Percentiles rank a stretch among this genome's conserved stretches.
Conservation (phyloP, 1,284 basidiomycete species). For the Heimioporus retisporus region DNA sequence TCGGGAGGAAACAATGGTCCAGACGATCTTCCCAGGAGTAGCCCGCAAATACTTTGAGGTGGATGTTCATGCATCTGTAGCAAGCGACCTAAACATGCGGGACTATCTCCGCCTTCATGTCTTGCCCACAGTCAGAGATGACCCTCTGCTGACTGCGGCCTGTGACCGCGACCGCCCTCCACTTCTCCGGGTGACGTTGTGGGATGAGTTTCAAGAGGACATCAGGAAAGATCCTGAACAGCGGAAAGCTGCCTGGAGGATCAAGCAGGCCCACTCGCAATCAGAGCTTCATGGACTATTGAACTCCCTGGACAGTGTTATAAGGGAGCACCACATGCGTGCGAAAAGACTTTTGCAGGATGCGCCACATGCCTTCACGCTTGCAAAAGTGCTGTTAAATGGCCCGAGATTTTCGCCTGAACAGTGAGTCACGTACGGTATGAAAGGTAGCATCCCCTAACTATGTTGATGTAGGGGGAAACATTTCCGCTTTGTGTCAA, state of each 20-base stretch:
- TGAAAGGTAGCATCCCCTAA: neutral
- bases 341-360: neutral
- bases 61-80: neutral
- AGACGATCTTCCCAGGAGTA: slow-evolving; percentile 12
- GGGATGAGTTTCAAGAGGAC: slow-evolving; percentile 14
- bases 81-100: slow-evolving; percentile 5
- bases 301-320: neutral
- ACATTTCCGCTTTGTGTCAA: slow-evolving; percentile 13
- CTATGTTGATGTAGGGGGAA: neutral
- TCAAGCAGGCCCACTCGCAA: slow-evolving; percentile 7
- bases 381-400: slow-evolving; percentile 12
- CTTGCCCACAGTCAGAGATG: no score
- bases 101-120: slow-evolving; percentile 12
- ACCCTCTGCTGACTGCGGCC: neutral
- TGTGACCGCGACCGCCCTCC: slow-evolving; percentile 7
- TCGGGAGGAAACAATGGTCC: slow-evolving; percentile 8
- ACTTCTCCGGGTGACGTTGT: slow-evolving; percentile 16
- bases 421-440: slow-evolving; percentile 5
- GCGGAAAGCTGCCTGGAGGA: neutral
- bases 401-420: slow-evolving; percentile 6
- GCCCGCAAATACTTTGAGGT: slow-evolving; percentile 20
- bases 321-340: slow-evolving; percentile 11
- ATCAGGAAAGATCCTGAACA: slow-evolving; percentile 13
- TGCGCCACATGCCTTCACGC: slow-evolving; percentile 7
- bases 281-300: slow-evolving; percentile 9